phyloP scores from a whole-genome alignment of 805 yeast genomes.

The Starmerella bacillaris region DNA sequence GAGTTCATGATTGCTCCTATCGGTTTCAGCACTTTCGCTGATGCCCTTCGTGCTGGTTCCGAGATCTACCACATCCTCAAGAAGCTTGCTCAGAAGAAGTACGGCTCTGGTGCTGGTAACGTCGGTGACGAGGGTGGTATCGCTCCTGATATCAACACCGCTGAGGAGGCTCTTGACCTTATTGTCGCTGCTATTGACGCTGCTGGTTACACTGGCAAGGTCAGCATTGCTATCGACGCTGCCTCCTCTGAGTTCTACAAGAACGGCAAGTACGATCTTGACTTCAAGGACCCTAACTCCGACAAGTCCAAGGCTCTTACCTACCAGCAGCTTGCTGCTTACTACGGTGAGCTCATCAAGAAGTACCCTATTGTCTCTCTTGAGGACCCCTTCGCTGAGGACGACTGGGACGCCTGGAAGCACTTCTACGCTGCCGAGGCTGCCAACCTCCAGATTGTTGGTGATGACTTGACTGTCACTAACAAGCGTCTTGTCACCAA shows the following conservation, averaged over 20 bases:
- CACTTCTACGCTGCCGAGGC: constrained; percentile 45
- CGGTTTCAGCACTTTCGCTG: constrained; percentile 76
- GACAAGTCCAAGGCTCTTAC: constrained; percentile 81
- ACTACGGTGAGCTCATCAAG: constrained; percentile 61
- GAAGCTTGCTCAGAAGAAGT: constrained; percentile 77
- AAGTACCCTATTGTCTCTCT: constrained; percentile 95
- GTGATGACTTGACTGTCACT: constrained; percentile 97
- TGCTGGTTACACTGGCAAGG: constrained; percentile 91
- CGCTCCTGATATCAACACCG: constrained; percentile 91
- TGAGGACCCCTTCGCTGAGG: constrained; percentile 99
- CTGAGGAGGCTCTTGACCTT: constrained; percentile 94
- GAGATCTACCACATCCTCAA: constrained; percentile 97
- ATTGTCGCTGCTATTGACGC: constrained; percentile 72
- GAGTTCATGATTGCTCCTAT: constrained; percentile 98
- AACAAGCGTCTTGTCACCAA: constrained; percentile 87
- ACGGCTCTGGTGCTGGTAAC: constrained; percentile 97
- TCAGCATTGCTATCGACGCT: constrained; percentile 83
- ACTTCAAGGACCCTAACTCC: constrained; percentile 92
- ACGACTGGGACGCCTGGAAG: constrained; percentile 97
- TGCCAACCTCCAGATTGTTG: constrained; percentile 70
- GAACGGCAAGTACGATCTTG: constrained; percentile 93
- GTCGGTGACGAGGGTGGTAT: constrained; percentile 99
- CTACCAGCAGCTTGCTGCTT: constrained; percentile 69
- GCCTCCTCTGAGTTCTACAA: constrained; percentile 97
- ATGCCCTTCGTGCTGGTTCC: constrained; percentile 90